These are phyloP conservation scores for Gossypium sturtianum DNA, from an alignment of 345 rosid genomes.

Conservation along the genomic window DNA sequence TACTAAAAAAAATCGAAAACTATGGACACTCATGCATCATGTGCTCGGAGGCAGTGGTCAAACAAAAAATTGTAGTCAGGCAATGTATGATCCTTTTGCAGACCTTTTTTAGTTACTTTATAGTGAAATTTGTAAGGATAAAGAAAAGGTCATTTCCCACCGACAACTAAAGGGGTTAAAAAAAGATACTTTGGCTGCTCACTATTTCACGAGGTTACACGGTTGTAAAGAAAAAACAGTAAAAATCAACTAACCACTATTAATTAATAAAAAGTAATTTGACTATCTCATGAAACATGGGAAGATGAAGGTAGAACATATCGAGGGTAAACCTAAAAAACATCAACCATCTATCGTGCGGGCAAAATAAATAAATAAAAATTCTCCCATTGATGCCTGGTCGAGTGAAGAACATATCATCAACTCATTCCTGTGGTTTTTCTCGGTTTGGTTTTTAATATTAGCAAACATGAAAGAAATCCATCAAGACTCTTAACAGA, in stretches of 20 bases:
- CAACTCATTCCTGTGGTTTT: no score
- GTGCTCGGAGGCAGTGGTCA: conserved; percentile 11
- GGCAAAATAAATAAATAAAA: background rate
- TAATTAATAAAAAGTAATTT: background rate
- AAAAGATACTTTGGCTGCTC: background rate
- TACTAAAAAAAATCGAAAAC: no score
- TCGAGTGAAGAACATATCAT: background rate
- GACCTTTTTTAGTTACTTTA: background rate
- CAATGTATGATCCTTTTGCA: background rate
- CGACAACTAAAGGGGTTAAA: conserved; percentile 2
- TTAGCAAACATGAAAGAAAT: no score
- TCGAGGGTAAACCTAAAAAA: background rate
- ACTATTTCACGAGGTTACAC: conserved; percentile 1
- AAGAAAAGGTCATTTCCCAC: conserved; percentile 7
- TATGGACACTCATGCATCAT: conserved; percentile 7
- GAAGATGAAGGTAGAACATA: background rate
- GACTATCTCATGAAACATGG: background rate
- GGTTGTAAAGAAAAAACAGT: background rate
- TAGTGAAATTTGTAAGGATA: background rate
- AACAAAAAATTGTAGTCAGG: background rate
- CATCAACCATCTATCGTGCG: background rate
- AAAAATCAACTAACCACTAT: background rate
- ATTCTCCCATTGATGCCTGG: background rate
- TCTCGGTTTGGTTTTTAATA: no score
- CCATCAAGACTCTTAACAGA: no score